Conservation (phyloP, 345 rosid genomes). For the Pelargonium nanum region DNA sequence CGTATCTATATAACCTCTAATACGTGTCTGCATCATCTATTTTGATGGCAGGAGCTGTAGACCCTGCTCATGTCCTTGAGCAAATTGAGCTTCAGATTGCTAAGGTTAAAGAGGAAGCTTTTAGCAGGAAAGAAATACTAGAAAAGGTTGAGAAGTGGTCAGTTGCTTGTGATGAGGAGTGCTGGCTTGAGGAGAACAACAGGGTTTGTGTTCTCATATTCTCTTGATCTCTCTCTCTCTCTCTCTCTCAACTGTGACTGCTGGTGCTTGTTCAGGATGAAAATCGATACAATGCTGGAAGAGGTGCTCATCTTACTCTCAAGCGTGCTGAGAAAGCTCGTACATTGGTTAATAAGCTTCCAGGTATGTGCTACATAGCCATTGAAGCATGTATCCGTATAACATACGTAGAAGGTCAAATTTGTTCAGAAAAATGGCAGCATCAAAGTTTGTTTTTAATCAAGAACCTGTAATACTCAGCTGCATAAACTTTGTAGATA, state of each 20-base stretch:
- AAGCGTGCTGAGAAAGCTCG: constrained; percentile 99
- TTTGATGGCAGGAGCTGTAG: constrained; percentile 41
- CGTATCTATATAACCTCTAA: neutral
- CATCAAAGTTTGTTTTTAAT: too few species aligned
- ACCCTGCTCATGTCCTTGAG: constrained; percentile 56
- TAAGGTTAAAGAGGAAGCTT: constrained; percentile 79
- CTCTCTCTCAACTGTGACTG: constrained; percentile 7
- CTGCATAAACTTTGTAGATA: too few species aligned
- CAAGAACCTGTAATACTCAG: too few species aligned
- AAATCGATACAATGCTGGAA: constrained; percentile 91
- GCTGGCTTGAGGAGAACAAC: constrained; percentile 98
- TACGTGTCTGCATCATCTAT: neutral
- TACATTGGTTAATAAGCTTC: constrained; percentile 74
- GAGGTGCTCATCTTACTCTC: constrained; percentile 91
- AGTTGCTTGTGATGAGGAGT: constrained; percentile 87
- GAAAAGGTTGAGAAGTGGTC: constrained; percentile 96
- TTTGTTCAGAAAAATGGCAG: neutral
- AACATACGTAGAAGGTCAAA: neutral
- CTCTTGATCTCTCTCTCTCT: neutral
- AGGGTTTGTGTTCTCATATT: constrained; percentile 37
- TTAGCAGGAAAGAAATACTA: constrained; percentile 80
- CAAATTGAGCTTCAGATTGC: constrained; percentile 80
- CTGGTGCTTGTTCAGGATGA: constrained; percentile 57
- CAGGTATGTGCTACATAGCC: constrained; percentile 35
- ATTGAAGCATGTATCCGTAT: neutral